Evolutionary conservation across 306 rosid species (phyloP), one percentile per base, ranked within the genome.

Genomic region (Fagus sylvatica): DNA sequence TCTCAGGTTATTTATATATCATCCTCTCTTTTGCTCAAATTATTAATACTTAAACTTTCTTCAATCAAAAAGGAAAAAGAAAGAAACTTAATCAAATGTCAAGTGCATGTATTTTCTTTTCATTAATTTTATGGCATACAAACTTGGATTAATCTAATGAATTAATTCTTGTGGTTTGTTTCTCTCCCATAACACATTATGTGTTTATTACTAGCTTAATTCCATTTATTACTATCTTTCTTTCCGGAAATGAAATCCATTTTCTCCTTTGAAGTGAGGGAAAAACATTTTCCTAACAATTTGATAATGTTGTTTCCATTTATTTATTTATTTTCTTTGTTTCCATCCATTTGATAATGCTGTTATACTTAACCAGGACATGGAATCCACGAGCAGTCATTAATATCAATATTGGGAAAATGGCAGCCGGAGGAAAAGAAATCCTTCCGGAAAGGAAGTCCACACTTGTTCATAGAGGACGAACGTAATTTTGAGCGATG

Each of bases 321-420:
- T n/a, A n/a, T n/a, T n/a, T n/a, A n/a, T n/a, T n/a, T n/a, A n/a
- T n/a, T n/a, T n/a, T n/a, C n/a, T n/a, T n/a, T n/a, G n/a, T n/a
- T n/a, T n/a, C n/a, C n/a, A 39, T 3, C 4, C 4, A 39, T 39
- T 39, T 43, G 1, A 9, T 43, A 43, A 43, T 43, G 51, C 12
- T 43, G 13, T 8, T 15, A 62, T n/a, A n/a, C n/a, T n/a, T 62
- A 28, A 5, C 32, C 71, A 94, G 99, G 99, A 46, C 91, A 88
- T 81, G 99, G 99, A 62, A 85, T 93, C 84, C 97, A 95, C 19
- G 99, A 95, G 84, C 89, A 87, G 77, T 67, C 93, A 36, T 34
- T 93, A 82, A 67, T 87, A 55, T 62, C 89, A 49, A 49, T 83
- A 64, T 55, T 95, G 86, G 98, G 97, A 53, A 95, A 88, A 62